These are phyloP conservation scores for Nothopassalora personata DNA, from an alignment of 2,329 filamentous ascomycete species.

Conservation along the genomic window DNA sequence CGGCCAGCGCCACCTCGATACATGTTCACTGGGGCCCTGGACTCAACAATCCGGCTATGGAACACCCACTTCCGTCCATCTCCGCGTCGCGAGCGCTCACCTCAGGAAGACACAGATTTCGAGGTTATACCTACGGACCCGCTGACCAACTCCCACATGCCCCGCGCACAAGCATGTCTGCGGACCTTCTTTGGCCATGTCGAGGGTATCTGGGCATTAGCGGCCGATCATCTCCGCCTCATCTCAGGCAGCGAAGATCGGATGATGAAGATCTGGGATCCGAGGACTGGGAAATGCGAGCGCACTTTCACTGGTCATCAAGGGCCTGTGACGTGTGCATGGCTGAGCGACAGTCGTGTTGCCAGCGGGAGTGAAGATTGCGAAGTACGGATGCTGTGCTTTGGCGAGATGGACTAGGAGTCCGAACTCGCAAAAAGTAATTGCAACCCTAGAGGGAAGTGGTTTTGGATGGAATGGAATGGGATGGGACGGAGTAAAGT, in stretches of 20 bases:
- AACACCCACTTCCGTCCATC: slow-evolving; percentile 52
- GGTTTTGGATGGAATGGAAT: background rate
- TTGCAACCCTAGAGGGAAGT: background rate
- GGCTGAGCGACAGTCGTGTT: slow-evolving; percentile 81
- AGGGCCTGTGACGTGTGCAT: slow-evolving; percentile 88
- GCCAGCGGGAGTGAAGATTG: slow-evolving; percentile 91
- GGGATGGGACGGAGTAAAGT: background rate
- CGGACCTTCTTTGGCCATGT: slow-evolving; percentile 95
- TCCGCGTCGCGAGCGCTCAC: slow-evolving; percentile 9
- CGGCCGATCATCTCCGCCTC: slow-evolving; percentile 79
- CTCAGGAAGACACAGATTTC: slow-evolving; percentile 10
- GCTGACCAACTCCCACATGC: slow-evolving; percentile 31
- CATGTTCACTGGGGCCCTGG: slow-evolving; percentile 87
- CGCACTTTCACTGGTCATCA: slow-evolving; percentile 86
- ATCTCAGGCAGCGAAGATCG: slow-evolving; percentile 89
- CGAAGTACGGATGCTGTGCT: slow-evolving; percentile 64
- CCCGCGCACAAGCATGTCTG: slow-evolving; percentile 55
- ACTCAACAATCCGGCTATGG: slow-evolving; percentile 89
- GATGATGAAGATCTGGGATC: slow-evolving; percentile 95
- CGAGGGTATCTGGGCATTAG: slow-evolving; percentile 91
- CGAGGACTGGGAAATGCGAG: slow-evolving; percentile 83
- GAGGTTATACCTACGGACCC: slow-evolving; percentile 31
- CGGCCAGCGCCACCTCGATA: slow-evolving; percentile 78
- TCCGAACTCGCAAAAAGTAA: background rate
- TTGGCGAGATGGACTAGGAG: slow-evolving; percentile 22